A percentile compares a stretch with the other conserved stretches of the same genome.
These are phyloP conservation scores for Schwanniomyces etchellsii DNA, from an alignment of 1,139 yeast species.

Conservation along the genomic window DNA sequence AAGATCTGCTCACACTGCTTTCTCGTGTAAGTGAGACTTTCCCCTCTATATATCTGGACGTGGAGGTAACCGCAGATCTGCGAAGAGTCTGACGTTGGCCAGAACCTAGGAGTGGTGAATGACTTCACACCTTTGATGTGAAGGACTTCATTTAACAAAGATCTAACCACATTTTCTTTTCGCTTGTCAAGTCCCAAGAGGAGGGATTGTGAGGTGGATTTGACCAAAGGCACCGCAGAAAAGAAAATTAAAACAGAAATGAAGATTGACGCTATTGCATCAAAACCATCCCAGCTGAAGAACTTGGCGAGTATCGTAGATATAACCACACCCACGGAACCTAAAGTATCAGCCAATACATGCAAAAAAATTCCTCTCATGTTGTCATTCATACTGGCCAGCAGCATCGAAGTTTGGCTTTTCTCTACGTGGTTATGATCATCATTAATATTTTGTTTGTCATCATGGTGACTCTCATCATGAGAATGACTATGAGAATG, in stretches of 20 bases:
- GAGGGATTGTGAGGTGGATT: slow-evolving; percentile 72
- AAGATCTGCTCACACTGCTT: slow-evolving; percentile 52
- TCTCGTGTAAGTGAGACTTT: slow-evolving; percentile 56
- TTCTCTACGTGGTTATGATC: slow-evolving; percentile 2
- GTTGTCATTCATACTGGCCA: slow-evolving; percentile 57
- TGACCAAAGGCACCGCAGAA: slow-evolving; percentile 79
- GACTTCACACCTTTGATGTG: slow-evolving; percentile 76
- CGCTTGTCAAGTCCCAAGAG: slow-evolving; percentile 54
- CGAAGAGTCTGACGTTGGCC: slow-evolving; percentile 59
- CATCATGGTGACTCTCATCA: slow-evolving; percentile 23
- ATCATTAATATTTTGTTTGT: slow-evolving; percentile 1
- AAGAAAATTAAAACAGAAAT: slow-evolving; percentile 76
- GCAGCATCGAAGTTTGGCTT: neutral
- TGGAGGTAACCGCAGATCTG: slow-evolving; percentile 56
- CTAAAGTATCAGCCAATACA: slow-evolving; percentile 90
- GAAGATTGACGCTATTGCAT: slow-evolving; percentile 85
- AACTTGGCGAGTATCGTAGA: slow-evolving; percentile 68
- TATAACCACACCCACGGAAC: slow-evolving; percentile 91
- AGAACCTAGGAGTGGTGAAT: slow-evolving; percentile 83
- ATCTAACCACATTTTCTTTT: slow-evolving; percentile 55
- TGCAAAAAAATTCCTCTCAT: slow-evolving; percentile 94
- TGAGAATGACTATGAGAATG: slow-evolving; percentile 16
- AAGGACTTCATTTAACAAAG: slow-evolving; percentile 60
- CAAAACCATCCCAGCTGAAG: slow-evolving; percentile 64
- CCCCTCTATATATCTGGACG: slow-evolving; percentile 64